A percentile compares a stretch with the other conserved stretches of the same genome.
Evolutionary conservation across 768 basidiomycete genomes (phyloP).

Genomic region (Naematelia encephala): DNA sequence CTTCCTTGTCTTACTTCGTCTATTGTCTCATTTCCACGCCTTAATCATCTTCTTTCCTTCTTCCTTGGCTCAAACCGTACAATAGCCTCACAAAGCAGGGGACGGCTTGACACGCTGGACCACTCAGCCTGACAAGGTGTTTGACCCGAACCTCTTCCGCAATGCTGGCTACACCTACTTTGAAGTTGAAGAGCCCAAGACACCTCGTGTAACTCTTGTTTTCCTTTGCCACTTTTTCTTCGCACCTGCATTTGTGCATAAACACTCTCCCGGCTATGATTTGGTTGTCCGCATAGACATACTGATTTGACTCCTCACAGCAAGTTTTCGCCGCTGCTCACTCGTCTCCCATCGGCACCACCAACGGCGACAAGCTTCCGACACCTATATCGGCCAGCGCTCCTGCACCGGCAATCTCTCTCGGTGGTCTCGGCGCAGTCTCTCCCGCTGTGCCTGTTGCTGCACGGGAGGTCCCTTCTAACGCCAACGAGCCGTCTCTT

Average conservation of each 20-base stretch:
- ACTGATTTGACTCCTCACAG: slow-evolving; percentile 4
- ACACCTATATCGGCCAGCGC: no score
- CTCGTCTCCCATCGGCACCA: slow-evolving; percentile 7
- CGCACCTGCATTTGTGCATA: slow-evolving; percentile 7
- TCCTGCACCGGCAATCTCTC: neutral
- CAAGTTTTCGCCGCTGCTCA: slow-evolving; percentile 12
- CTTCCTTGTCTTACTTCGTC: neutral
- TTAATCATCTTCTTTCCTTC: neutral
- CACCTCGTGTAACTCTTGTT: neutral
- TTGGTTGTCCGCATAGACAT: neutral
- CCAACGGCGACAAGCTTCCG: neutral
- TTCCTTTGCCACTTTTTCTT: neutral
- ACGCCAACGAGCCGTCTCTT: slow-evolving; percentile 6
- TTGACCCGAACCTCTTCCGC: slow-evolving; percentile 39
- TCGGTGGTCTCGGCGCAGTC: slow-evolving; percentile 1
- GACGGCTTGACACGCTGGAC: slow-evolving; percentile 37
- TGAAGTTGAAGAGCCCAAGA: slow-evolving; percentile 15
- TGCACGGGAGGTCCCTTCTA: neutral
- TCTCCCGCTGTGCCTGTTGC: neutral
- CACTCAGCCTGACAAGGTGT: slow-evolving; percentile 28
- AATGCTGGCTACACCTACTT: slow-evolving; percentile 32
- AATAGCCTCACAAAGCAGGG: slow-evolving; percentile 24
- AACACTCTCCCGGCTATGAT: neutral
- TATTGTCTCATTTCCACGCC: no score
- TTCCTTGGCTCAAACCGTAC: neutral